phyloP scores from a whole-genome alignment of 441 rosid species.

The Syzygium syzygioides region DNA sequence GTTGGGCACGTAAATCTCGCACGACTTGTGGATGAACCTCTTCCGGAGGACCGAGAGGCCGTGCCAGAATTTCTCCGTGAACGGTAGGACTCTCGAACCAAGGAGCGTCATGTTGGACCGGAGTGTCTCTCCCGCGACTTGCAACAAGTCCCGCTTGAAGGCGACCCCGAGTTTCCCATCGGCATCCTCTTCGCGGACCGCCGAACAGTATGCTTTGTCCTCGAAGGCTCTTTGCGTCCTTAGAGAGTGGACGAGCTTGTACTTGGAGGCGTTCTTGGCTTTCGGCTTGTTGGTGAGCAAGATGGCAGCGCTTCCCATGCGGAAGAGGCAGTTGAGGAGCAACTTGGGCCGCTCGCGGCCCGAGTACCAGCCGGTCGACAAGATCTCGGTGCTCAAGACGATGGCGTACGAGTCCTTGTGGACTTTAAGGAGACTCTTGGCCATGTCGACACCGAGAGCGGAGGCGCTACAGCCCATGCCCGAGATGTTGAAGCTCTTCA shows the following conservation, averaged over 20 bases:
- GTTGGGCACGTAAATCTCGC: conserved; percentile 34
- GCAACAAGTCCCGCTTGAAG: conserved; percentile 27
- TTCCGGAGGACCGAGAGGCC: conserved; percentile 15
- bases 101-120: conserved; percentile 21
- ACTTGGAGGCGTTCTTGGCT: conserved; percentile 29
- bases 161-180: conserved; percentile 46
- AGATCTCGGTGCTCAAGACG: conserved; percentile 48
- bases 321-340: conserved; percentile 43
- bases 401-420: conserved; percentile 29
- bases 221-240: conserved; percentile 40
- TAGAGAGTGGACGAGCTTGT: conserved; percentile 19
- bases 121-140: conserved; percentile 30
- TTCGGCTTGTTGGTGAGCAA: conserved; percentile 36
- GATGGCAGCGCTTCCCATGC: conserved; percentile 60
- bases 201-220: conserved; percentile 27
- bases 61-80: conserved; percentile 19
- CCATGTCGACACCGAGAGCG: conserved; percentile 32
- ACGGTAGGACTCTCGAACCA: conserved; percentile 28
- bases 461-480: conserved; percentile 66
- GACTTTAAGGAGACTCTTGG: conserved; percentile 26
- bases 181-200: conserved; percentile 41
- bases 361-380: conserved; percentile 55
- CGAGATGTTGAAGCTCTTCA: conserved; percentile 40
- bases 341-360: conserved; percentile 37
- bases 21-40: conserved; percentile 15